Evolutionary conservation across 2,329 filamentous ascomycete species (phyloP), one percentile per base, ranked within the genome.

Genomic region (Claviceps arundinis): DNA sequence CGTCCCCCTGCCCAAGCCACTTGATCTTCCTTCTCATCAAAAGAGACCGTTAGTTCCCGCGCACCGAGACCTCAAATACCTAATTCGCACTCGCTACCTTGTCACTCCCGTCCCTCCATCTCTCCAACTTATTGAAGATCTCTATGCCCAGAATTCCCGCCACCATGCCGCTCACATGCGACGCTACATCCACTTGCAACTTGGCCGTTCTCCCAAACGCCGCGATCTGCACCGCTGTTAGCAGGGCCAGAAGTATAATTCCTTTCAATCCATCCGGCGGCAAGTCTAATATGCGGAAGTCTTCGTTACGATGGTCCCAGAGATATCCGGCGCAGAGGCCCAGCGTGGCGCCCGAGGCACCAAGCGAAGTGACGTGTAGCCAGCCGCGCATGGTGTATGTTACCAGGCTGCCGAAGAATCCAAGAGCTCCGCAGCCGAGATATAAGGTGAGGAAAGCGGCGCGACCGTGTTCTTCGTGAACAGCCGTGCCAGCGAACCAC

Each of bases 401-500:
- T 30, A 69, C 59, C 54, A 89, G 68, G 45, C 78, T 80, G n/a
- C 73, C 69, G 55, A 82, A 74, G 54, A 78, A 80, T 8, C 78
- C 80, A 1, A 80, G 44, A 1, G 73, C 70, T 50, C 83, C 84
- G 6, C 75, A 74, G 7, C 74, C 69, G 37, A 85, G 56, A 64
- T 84, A 87, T 37, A 87, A 68, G n/a, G 82, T 76, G 19, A 89
- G 68, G 66, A 89, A 88, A 52, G 78, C 74, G 14, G 77, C 82
- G 11, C 85, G 75, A 11, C 83, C 85, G 26, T 88, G 69, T 58
- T 88, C 82, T 55, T 87, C 81, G 66, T 87, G 83, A 37, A 88
- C 70, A 1, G 75, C 72, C 9, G 76, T 76, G 24, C 85, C 87
- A 17, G 89, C 72, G 60, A 87, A 70, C 71, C 75, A 83, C 4